Percentiles rank a stretch among this genome's conserved stretches.
These are phyloP conservation scores for Dryas alaskensis DNA, from an alignment of 306 rosid species.

Conservation along the genomic window DNA sequence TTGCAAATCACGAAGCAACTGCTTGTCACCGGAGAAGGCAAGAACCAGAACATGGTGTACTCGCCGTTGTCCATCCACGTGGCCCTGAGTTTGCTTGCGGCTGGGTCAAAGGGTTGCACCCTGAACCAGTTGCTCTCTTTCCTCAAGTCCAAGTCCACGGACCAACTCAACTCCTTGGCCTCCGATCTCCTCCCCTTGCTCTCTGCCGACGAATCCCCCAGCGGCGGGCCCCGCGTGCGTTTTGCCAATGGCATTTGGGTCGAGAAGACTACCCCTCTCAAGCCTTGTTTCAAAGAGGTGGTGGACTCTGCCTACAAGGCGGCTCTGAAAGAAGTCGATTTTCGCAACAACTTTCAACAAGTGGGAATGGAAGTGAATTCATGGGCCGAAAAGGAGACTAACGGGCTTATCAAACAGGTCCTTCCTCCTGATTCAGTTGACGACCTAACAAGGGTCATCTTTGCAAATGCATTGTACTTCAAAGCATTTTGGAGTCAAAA, in stretches of 20 bases:
- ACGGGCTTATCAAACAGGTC: not conserved
- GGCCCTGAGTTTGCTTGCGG: not conserved
- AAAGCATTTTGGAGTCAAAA: constrained; percentile 20
- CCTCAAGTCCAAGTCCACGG: constrained; percentile 1
- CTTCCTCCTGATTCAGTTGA: not conserved
- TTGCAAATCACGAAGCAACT: not conserved
- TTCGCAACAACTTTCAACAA: not conserved
- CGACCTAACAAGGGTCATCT: not conserved
- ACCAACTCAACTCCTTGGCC: not conserved
- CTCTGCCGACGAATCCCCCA: not conserved
- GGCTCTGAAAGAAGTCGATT: not conserved
- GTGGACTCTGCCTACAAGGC: not conserved
- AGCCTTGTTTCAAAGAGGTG: constrained; percentile 3
- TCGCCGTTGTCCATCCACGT: constrained; percentile 12
- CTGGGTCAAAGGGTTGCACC: not conserved
- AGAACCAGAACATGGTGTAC: not conserved
- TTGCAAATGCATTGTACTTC: constrained; percentile 33
- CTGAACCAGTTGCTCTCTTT: not conserved
- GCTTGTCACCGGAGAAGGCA: not conserved
- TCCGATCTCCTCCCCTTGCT: not conserved
- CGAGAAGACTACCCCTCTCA: not conserved
- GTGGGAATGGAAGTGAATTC: not conserved
- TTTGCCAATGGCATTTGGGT: constrained; percentile 6
- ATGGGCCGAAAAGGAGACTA: not conserved
- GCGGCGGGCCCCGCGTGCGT: not conserved